phyloP scores from a whole-genome alignment of 169 alveolate genomes.

The Neospora caninum region DNA sequence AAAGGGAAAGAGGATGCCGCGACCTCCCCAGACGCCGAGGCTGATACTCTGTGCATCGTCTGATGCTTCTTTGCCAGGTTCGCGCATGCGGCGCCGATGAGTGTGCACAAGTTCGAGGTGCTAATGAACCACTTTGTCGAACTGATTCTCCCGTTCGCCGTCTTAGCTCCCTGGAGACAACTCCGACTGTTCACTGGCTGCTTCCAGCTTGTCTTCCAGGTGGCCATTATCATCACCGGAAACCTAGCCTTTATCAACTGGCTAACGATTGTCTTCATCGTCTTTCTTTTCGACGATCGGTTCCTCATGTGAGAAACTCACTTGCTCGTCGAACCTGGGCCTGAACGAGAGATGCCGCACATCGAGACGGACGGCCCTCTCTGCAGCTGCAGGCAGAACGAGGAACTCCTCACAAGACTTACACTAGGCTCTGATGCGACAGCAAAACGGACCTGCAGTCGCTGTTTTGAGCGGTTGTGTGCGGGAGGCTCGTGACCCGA shows the following conservation, averaged over 20 bases:
- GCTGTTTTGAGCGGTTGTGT: too few species aligned
- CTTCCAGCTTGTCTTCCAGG: constrained; percentile 19
- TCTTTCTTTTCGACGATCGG: constrained; percentile 64
- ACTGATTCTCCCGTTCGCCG: constrained; percentile 30
- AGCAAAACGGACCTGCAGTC: too few species aligned
- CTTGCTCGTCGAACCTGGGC: too few species aligned
- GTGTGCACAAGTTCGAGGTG: constrained; percentile 54
- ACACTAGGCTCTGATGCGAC: too few species aligned
- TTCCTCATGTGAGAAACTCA: constrained; percentile 5
- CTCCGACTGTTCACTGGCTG: constrained; percentile 56
- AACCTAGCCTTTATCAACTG: constrained; percentile 49
- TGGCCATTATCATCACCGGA: constrained; percentile 13
- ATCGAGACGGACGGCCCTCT: too few species aligned
- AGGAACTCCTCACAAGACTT: too few species aligned
- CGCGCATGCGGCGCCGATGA: constrained; percentile 45
- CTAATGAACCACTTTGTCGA: constrained; percentile 47
- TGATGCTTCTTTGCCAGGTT: background rate
- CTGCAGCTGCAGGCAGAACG: too few species aligned
- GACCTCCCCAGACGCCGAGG: too few species aligned
- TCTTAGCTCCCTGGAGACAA: constrained; percentile 47
- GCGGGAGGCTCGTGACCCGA: too few species aligned
- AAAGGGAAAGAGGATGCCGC: too few species aligned
- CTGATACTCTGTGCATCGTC: too few species aligned
- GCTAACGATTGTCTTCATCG: constrained; percentile 60
- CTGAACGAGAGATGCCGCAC: too few species aligned